Evolutionary conservation across 1,284 basidiomycete genomes (phyloP), one percentile per base, ranked within the genome.

Genomic region (Hortiboletus rubellus): DNA sequence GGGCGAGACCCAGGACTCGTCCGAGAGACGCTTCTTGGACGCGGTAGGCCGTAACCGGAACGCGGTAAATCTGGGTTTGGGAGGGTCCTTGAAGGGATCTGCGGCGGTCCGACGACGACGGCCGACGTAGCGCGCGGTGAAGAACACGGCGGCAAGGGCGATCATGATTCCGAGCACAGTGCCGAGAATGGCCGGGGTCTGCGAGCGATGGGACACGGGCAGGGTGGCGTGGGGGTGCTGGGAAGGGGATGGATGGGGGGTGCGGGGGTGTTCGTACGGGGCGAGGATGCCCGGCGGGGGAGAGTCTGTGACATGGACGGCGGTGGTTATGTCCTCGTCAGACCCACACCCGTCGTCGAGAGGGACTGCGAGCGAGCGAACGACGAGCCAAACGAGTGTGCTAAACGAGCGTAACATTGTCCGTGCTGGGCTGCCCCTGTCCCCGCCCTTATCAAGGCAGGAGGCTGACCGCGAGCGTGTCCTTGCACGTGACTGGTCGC

Each of bases 1-100:
- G 0, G 64, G 66, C 1, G 66, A 69, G 52, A 70, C 68, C 68
- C 68, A 70, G 7, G 66, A 67, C 18, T 67, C 66, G 33, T 67
- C 62, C 1, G 67, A 72, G 31, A 68, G 66, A 17, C 65, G 63
- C 27, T 54, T 60, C 63, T 59, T 57, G 55, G 60, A 50, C 18
- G 41, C 10, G 42, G 17, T 17, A 3, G 56, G 36, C 8, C 48
- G 46, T 42, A 54, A 49, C 7, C 54, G 44, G 34, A 69, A 43
- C 12, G 55, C 45, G 24, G 33, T 14, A 27, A 65, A 61, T 33
- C 46, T 53, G 7, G 51, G 40, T 44, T 55, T 58, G n/a, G 50
- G 43, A 15, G 65, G 55, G 30, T 68, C 66, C 18, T 47, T 42
- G 50, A 65, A 65, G 11, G 63, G 57, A 31, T 63, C 57, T 7